Evolutionary conservation across 768 basidiomycete genomes (phyloP).

Genomic region (Clavaria fumosa): DNA sequence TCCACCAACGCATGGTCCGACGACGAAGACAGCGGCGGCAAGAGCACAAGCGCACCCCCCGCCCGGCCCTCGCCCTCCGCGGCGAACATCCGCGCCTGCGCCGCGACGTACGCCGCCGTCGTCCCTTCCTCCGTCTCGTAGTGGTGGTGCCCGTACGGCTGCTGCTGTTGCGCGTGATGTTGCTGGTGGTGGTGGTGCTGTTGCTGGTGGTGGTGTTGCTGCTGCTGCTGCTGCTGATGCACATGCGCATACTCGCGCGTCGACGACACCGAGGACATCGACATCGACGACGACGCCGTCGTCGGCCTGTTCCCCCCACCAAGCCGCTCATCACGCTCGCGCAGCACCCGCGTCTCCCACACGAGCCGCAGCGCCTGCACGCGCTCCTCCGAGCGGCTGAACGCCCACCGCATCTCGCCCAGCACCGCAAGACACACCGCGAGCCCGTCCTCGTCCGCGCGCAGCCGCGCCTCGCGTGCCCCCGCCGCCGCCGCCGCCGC

Average conservation of each 20-base stretch:
- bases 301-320: too few species aligned
- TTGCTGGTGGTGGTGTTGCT: not conserved
- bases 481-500: too few species aligned
- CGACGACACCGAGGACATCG: too few species aligned
- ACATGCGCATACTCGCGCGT: too few species aligned
- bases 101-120: too few species aligned
- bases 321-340: too few species aligned
- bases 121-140: too few species aligned
- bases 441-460: slow-evolving; percentile 30
- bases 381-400: slow-evolving; percentile 58
- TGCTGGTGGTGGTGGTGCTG: not conserved
- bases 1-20: not conserved
- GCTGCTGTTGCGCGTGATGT: not conserved
- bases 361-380: slow-evolving; percentile 43
- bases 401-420: slow-evolving; percentile 71
- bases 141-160: not conserved
- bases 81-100: too few species aligned
- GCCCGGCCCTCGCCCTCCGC: not conserved
- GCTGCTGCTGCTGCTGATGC: not conserved
- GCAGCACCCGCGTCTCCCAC: slow-evolving; percentile 31
- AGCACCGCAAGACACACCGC: slow-evolving; percentile 57
- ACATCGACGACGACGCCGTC: too few species aligned
- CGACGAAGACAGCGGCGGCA: not conserved
- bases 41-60: not conserved
- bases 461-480: too few species aligned